Evolutionary conservation across 352 stramenopile species (phyloP).

Genomic region (Pythium chondricola): DNA sequence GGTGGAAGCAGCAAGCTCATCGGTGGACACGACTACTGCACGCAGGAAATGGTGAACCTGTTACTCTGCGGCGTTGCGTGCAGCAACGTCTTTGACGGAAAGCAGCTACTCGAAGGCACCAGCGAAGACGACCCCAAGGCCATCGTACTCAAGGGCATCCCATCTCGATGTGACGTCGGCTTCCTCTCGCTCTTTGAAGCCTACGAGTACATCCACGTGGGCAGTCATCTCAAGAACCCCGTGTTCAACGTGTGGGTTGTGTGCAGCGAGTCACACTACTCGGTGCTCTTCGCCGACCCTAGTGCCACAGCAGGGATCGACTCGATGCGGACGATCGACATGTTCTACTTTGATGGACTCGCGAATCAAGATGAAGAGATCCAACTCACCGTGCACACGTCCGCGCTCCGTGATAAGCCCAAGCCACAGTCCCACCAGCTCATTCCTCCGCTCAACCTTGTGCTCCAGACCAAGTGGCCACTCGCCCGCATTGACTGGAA

Average conservation of each 20-base stretch:
- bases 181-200: slow-evolving; percentile 92
- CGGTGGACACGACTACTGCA: slow-evolving; percentile 84
- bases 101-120: slow-evolving; percentile 61
- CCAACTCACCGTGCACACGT: slow-evolving; percentile 42
- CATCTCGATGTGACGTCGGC: slow-evolving; percentile 45
- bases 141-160: slow-evolving; percentile 68
- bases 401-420: slow-evolving; percentile 21
- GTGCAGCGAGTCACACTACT: slow-evolving; percentile 92
- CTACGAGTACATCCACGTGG: slow-evolving; percentile 86
- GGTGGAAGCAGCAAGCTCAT: slow-evolving; percentile 59
- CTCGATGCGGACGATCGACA: slow-evolving; percentile 38
- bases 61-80: slow-evolving; percentile 88
- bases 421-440: slow-evolving; percentile 50
- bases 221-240: slow-evolving; percentile 71
- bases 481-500: slow-evolving; percentile 83
- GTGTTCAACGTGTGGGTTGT: slow-evolving; percentile 84
- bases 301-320: slow-evolving; percentile 21
- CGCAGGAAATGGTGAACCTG: slow-evolving; percentile 95
- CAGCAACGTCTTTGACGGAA: slow-evolving; percentile 95
- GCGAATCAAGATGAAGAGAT: slow-evolving; percentile 87
- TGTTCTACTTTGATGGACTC: slow-evolving; percentile 88
- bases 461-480: slow-evolving; percentile 88
- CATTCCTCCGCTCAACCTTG: slow-evolving; percentile 81
- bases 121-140: slow-evolving; percentile 51
- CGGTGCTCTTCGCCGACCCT: slow-evolving; percentile 69